Evolutionary conservation across 345 rosid species (phyloP).

Genomic region (Gynandropsis gynandra): DNA sequence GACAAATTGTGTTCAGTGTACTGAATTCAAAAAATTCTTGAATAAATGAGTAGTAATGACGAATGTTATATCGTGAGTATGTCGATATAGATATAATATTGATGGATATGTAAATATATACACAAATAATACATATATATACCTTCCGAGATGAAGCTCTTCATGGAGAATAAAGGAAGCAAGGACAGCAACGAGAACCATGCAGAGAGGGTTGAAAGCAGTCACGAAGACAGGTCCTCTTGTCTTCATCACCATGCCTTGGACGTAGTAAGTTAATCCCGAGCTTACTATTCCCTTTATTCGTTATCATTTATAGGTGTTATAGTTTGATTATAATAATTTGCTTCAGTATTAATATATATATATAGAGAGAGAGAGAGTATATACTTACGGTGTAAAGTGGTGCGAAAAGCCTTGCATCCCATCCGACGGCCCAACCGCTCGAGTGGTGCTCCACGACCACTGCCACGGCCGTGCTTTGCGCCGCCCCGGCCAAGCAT

Average conservation of each 20-base stretch:
- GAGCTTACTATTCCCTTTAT: slow-evolving; percentile 56
- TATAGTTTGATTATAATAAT: no score
- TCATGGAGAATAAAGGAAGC: slow-evolving; percentile 49
- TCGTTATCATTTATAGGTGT: no score
- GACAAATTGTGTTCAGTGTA: background rate
- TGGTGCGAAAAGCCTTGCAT: slow-evolving; percentile 61
- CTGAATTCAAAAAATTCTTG: no score
- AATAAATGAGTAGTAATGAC: no score
- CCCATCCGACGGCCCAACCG: slow-evolving; percentile 68
- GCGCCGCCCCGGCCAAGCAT: slow-evolving; percentile 55
- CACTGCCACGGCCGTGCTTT: slow-evolving; percentile 44
- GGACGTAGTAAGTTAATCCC: slow-evolving; percentile 64
- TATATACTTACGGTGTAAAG: slow-evolving; percentile 42
- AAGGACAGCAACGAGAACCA: slow-evolving; percentile 56
- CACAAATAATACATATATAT: background rate
- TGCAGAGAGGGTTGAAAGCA: slow-evolving; percentile 72
- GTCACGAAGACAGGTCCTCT: slow-evolving; percentile 77
- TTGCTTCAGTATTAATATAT: background rate
- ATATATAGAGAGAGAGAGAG: background rate
- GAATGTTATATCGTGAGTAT: no score
- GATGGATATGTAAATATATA: background rate
- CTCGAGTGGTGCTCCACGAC: slow-evolving; percentile 37
- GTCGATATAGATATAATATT: background rate
- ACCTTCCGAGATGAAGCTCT: slow-evolving; percentile 66
- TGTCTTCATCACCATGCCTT: slow-evolving; percentile 65